phyloP scores from a whole-genome alignment of 164 flowering plant genomes.

The Tinospora cordifolia region DNA sequence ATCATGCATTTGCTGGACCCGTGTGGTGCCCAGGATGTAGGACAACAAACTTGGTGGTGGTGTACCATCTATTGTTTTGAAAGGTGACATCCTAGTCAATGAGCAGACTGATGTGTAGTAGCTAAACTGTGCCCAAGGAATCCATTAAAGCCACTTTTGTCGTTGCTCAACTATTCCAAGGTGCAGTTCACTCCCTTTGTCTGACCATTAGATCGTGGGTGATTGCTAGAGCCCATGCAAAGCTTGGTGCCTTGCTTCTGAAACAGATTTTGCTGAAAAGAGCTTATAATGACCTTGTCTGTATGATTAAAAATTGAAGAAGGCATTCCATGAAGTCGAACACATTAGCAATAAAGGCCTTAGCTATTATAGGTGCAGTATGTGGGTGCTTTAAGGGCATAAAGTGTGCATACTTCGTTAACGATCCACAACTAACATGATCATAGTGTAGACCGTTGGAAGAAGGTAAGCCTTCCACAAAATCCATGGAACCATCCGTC shows the following conservation, averaged over 20 bases:
- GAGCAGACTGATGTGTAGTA: not conserved
- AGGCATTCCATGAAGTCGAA: not conserved
- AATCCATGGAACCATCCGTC: slow-evolving; percentile 10
- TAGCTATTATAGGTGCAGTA: not conserved
- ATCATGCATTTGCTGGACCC: not conserved
- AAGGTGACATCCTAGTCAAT: not conserved
- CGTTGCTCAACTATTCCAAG: not conserved
- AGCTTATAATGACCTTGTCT: not conserved
- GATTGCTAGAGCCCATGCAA: not conserved
- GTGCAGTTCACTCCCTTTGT: not conserved
- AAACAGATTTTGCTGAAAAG: not conserved
- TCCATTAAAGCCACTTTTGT: not conserved
- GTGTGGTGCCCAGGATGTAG: not conserved
- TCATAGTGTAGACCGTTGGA: not conserved
- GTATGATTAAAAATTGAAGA: not conserved
- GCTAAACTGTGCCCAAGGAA: not conserved
- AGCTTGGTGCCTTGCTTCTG: not conserved
- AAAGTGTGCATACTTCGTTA: too few species aligned
- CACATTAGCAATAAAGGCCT: not conserved
- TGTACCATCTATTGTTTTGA: not conserved
- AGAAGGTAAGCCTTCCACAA: slow-evolving; percentile 3
- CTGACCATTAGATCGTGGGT: slow-evolving; percentile 3
- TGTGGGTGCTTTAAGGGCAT: not conserved
- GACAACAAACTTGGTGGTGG: not conserved
- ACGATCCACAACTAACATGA: not conserved